Percentiles rank a stretch among this genome's conserved stretches.
These are phyloP conservation scores for Cordyceps tenuipes DNA, from an alignment of 2,329 filamentous ascomycete species.

Conservation along the genomic window DNA sequence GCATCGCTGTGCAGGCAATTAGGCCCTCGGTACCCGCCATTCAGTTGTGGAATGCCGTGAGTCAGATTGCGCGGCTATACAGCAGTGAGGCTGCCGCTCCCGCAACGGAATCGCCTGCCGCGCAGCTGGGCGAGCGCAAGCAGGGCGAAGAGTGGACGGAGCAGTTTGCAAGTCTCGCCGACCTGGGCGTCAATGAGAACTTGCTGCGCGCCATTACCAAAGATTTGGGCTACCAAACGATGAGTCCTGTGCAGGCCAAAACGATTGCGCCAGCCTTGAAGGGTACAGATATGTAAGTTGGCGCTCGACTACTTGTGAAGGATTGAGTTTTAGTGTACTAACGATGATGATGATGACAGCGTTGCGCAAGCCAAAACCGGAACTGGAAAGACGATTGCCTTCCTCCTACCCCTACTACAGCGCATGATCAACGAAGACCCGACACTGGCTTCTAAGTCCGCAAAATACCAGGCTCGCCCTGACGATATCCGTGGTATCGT, in stretches of 20 bases:
- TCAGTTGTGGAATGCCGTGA: constrained; percentile 17
- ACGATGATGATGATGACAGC: constrained; percentile 32
- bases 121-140: not conserved
- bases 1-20: constrained; percentile 2
- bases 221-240: constrained; percentile 67
- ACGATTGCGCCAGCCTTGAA: constrained; percentile 75
- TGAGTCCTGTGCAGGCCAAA: constrained; percentile 86
- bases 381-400: constrained; percentile 93
- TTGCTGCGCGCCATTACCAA: constrained; percentile 61
- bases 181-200: constrained; percentile 49
- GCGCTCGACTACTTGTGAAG: not conserved
- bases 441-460: constrained; percentile 42
- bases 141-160: not conserved
- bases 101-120: constrained; percentile 12
- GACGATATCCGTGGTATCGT: constrained; percentile 62
- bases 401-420: constrained; percentile 79
- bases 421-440: constrained; percentile 61
- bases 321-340: not conserved
- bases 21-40: constrained; percentile 17
- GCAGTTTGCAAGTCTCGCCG: constrained; percentile 37
- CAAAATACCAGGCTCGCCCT: constrained; percentile 29
- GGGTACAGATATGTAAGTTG: constrained; percentile 71
- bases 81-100: constrained; percentile 30
- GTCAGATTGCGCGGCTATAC: constrained; percentile 26
- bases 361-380: constrained; percentile 94